A percentile compares a stretch with the other conserved stretches of the same genome.
Conservation (phyloP, 2,329 filamentous ascomycete species). For the Teratosphaeria gauchensis region DNA sequence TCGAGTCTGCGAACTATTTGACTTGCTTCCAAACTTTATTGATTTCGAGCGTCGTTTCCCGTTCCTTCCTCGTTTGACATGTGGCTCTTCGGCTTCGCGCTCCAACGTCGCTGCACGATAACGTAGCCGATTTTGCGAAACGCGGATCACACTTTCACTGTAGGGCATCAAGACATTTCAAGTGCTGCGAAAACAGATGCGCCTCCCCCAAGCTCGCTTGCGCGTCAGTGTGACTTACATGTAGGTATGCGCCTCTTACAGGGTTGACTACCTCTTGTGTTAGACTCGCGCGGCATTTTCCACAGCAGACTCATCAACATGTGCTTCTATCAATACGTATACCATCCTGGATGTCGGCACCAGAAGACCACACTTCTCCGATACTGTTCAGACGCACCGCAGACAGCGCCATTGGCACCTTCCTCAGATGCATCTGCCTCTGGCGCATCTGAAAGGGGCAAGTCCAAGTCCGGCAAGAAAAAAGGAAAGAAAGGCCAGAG, state of each 20-base stretch:
- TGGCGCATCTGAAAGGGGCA: neutral
- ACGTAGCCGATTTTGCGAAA: neutral
- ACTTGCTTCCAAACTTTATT: neutral
- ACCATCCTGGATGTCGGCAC: conserved; percentile 22
- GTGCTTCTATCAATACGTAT: conserved; percentile 24
- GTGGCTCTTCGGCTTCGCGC: neutral
- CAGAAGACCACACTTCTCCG: conserved; percentile 14
- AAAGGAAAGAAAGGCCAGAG: neutral
- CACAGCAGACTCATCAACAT: conserved; percentile 9
- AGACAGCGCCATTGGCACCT: neutral
- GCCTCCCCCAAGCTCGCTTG: neutral
- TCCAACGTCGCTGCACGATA: neutral
- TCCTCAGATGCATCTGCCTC: neutral
- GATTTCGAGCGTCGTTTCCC: neutral
- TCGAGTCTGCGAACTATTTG: neutral
- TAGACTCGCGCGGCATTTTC: neutral
- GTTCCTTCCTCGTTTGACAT: neutral
- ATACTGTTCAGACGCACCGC: neutral
- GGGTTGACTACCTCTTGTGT: neutral
- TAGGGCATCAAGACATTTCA: neutral
- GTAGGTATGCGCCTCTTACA: neutral
- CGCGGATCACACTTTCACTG: neutral
- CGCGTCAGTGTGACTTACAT: neutral
- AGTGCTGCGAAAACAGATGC: neutral
- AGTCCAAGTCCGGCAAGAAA: neutral